Evolutionary conservation across 257 asterid species (phyloP).

Genomic region (Solanum raphanifolium): DNA sequence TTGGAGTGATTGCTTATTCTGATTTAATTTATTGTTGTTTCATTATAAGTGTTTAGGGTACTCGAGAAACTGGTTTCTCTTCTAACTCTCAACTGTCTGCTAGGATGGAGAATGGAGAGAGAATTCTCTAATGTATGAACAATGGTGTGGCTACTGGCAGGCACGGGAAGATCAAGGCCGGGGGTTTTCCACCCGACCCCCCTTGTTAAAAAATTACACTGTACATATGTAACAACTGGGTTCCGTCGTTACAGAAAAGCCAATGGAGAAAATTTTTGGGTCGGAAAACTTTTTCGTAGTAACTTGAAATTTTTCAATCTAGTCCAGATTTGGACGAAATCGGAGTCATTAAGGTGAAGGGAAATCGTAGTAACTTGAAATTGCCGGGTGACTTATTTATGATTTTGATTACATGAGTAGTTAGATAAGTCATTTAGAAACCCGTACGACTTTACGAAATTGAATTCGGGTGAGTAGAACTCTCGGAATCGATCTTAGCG

Average conservation of each 20-base stretch:
- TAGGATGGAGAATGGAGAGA: neutral
- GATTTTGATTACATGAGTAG: too few relatives aligned
- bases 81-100: neutral
- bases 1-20: neutral
- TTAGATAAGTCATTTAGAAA: too few relatives aligned
- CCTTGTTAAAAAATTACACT: neutral
- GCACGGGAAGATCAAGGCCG: neutral
- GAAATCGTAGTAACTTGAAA: too few relatives aligned
- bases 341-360: too few relatives aligned
- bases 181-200: neutral
- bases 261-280: rapidly evolving
- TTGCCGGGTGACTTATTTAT: too few relatives aligned
- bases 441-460: too few relatives aligned
- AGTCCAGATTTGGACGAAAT: too few relatives aligned
- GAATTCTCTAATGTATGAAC: neutral
- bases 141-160: neutral
- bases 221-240: rapidly evolving
- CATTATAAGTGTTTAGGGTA: neutral
- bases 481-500: too few relatives aligned
- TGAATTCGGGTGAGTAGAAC: too few relatives aligned
- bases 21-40: neutral
- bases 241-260: too few relatives aligned
- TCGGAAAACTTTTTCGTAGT: too few relatives aligned
- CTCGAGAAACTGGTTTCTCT: neutral
- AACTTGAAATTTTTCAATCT: too few relatives aligned